Evolutionary conservation across 1,284 basidiomycete genomes (phyloP), one percentile per base, ranked within the genome.

Genomic region (Malassezia obtusa): DNA sequence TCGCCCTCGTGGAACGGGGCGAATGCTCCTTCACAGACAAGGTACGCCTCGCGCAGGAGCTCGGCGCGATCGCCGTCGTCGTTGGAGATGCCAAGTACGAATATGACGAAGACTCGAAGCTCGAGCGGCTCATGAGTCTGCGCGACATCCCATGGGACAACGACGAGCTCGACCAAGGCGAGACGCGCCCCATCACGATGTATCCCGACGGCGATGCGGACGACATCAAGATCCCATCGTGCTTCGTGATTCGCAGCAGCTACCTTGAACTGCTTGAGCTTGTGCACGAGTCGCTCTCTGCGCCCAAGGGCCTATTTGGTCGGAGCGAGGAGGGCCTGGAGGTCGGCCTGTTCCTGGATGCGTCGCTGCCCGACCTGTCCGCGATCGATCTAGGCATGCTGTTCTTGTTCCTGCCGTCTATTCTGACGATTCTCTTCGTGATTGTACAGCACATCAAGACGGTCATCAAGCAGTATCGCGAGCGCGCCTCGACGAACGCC

Each of bases 41-140:
- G 45, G 67, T 72, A 3, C 62, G 71, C 22, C 58, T 64, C 1
- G 64, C 68, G 1, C 71, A 73, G 44, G 50, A 59, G 11, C 59
- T 72, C 5, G 71, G 71, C 10, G 71, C 71, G 12, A 59, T 63
- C 10, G 71, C 68, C 0, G 71, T 73, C 10, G 60, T 73, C 8
- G 68, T 73, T 1, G 71, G 71, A n/a, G 71, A 72, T 33, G 55
- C 60, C 0, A 15, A 19, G 38, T 9, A 30, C n/a, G 21, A 21
- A 4, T 17, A 26, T n/a, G 24, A 43, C 15, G 32, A 26, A 10
- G 26, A 54, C 8, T 59, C 50, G 17, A 59, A 60, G 4, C 39
- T 40, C 14, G 28, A 31, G 8, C 31, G 36, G 2, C 41, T 52
- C 19, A 10, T 47, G 21, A 40, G 26, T 8, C 37, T 53, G 10